Evolutionary conservation across 352 stramenopile species (phyloP).

Genomic region (Phytophthora cajani): DNA sequence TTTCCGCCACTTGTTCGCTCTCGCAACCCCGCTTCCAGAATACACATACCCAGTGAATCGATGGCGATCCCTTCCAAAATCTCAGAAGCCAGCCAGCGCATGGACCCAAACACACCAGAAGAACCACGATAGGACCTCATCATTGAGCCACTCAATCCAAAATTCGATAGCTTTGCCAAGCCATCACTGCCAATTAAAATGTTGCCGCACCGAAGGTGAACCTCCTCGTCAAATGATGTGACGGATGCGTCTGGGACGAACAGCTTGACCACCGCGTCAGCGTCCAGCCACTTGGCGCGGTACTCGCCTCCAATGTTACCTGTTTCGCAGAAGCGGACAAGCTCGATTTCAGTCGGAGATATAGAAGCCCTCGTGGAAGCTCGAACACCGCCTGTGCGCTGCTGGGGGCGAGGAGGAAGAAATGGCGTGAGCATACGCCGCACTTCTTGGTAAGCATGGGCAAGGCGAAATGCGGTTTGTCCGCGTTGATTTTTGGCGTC

Average conservation of each 20-base stretch:
- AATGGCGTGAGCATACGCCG: conserved; percentile 4
- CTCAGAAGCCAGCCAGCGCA: conserved; percentile 25
- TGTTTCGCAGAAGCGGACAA: not conserved
- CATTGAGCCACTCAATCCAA: conserved; percentile 23
- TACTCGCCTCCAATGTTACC: conserved; percentile 14
- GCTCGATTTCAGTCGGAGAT: conserved; percentile 11
- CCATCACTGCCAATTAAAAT: conserved; percentile 34
- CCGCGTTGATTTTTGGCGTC: not conserved
- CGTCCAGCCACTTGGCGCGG: conserved; percentile 23
- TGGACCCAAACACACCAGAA: not conserved
- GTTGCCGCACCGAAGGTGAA: conserved; percentile 37
- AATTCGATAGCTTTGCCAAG: conserved; percentile 37
- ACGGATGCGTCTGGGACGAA: conserved; percentile 6
- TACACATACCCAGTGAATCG: conserved; percentile 31
- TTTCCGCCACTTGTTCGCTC: not conserved
- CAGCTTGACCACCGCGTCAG: conserved; percentile 19
- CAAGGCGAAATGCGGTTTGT: not conserved
- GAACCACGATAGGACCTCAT: not conserved
- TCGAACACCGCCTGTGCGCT: not conserved
- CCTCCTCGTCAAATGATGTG: conserved; percentile 7
- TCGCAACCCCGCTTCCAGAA: conserved; percentile 21
- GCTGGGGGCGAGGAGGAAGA: not conserved
- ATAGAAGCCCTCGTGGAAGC: conserved; percentile 1
- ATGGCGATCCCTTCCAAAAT: conserved; percentile 2
- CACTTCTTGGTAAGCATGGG: not conserved